phyloP scores from a whole-genome alignment of 1,284 basidiomycete species.

The Sanghuangporus weigelae region DNA sequence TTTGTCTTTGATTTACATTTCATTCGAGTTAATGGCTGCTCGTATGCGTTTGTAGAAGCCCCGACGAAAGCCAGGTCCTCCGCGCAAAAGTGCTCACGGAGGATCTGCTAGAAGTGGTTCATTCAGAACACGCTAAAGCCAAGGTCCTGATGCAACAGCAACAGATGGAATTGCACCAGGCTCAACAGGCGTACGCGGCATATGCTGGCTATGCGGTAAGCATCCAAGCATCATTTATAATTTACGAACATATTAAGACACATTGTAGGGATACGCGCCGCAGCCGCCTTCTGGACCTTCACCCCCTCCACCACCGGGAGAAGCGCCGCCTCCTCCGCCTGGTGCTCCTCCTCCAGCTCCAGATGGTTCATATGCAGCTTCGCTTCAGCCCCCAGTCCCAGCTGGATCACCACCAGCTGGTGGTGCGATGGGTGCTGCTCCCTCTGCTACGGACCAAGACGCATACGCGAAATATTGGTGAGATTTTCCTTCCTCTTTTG shows the following conservation, averaged over 20 bases:
- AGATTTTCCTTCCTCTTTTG: constrained; percentile 20
- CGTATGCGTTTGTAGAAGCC: constrained; percentile 51
- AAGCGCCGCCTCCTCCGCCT: constrained; percentile 35
- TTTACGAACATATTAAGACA: constrained; percentile 20
- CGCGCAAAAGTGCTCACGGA: constrained; percentile 86
- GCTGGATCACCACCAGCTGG: constrained; percentile 27
- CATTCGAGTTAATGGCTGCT: not conserved
- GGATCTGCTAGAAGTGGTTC: constrained; percentile 84
- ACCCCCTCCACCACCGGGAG: constrained; percentile 53
- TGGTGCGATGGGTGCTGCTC: constrained; percentile 35
- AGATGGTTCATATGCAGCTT: constrained; percentile 25
- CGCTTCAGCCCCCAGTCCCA: constrained; percentile 29
- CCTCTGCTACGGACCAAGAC: constrained; percentile 49
- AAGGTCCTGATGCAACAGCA: constrained; percentile 55
- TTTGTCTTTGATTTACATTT: constrained; percentile 12
- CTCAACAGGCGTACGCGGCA: constrained; percentile 72
- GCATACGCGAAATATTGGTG: constrained; percentile 72
- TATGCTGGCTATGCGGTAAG: constrained; percentile 55
- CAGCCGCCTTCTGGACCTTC: constrained; percentile 54
- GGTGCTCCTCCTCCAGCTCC: constrained; percentile 32
- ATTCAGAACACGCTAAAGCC: constrained; percentile 82
- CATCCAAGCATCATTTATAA: constrained; percentile 23
- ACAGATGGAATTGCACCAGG: constrained; percentile 78
- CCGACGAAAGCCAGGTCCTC: constrained; percentile 82
- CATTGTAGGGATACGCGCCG: constrained; percentile 52